A percentile compares a stretch with the other conserved stretches of the same genome.
Evolutionary conservation across 1,284 basidiomycete species (phyloP).

Genomic region (Boletus calvinii): DNA sequence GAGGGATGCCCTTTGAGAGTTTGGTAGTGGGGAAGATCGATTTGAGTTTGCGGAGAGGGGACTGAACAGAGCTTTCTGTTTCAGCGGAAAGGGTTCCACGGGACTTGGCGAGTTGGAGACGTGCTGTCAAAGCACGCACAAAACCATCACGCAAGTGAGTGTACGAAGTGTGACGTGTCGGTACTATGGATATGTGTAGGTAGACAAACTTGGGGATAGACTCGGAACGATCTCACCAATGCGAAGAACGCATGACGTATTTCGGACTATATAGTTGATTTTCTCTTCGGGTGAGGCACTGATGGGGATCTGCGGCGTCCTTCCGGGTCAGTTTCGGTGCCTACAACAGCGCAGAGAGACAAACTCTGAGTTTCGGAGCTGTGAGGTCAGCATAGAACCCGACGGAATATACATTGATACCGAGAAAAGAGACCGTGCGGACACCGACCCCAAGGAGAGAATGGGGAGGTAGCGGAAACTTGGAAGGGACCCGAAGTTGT

Average conservation of each 20-base stretch:
- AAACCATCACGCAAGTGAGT: slow-evolving; percentile 86
- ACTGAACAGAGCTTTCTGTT: slow-evolving; percentile 54
- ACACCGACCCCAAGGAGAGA: slow-evolving; percentile 80
- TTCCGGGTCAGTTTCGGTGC: neutral
- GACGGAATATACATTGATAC: slow-evolving; percentile 82
- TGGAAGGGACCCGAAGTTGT: slow-evolving; percentile 59
- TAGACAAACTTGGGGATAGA: slow-evolving; percentile 1
- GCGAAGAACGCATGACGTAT: slow-evolving; percentile 70
- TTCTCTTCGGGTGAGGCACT: slow-evolving; percentile 64
- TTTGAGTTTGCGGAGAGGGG: slow-evolving; percentile 70
- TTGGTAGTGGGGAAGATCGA: slow-evolving; percentile 72
- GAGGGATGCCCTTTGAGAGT: slow-evolving; percentile 59
- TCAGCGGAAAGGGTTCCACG: slow-evolving; percentile 54
- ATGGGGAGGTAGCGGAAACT: slow-evolving; percentile 56
- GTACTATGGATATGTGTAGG: slow-evolving; percentile 49
- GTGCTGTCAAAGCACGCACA: slow-evolving; percentile 69
- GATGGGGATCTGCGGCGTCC: slow-evolving; percentile 40
- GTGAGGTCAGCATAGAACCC: slow-evolving; percentile 81
- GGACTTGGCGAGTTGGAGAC: slow-evolving; percentile 57
- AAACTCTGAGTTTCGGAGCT: slow-evolving; percentile 58
- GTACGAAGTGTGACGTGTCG: slow-evolving; percentile 78
- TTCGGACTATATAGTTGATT: slow-evolving; percentile 63
- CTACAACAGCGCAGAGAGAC: slow-evolving; percentile 17
- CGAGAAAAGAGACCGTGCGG: slow-evolving; percentile 81
- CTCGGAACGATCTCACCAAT: slow-evolving; percentile 50